phyloP scores from a whole-genome alignment of 805 yeast species.

The Pichia heedii region DNA sequence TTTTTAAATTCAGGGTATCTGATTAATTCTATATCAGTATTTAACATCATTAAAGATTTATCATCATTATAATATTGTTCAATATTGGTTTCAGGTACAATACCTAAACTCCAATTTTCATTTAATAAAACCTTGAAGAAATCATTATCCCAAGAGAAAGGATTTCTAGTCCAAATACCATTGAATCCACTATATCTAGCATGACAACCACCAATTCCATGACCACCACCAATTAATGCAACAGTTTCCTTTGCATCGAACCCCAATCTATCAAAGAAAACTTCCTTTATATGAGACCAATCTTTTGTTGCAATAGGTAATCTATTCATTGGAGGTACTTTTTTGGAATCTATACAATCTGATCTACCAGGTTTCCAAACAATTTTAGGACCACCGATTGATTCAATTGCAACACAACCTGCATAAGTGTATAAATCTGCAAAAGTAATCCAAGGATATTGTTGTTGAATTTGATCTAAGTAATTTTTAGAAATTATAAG shows the following conservation, averaged over 20 bases:
- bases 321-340: conserved; percentile 58
- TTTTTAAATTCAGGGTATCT: conserved; percentile 48
- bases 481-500: conserved; percentile 48
- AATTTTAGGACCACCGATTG: conserved; percentile 67
- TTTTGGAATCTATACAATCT: conserved; percentile 40
- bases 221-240: conserved; percentile 69
- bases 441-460: conserved; percentile 62
- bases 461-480: conserved; percentile 44
- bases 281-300: conserved; percentile 52
- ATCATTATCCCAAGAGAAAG: conserved; percentile 34
- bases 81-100: conserved; percentile 35
- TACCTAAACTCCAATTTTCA: conserved; percentile 33
- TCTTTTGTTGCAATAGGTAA: conserved; percentile 67
- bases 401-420: conserved; percentile 73
- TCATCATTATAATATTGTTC: conserved; percentile 32
- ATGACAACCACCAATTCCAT: conserved; percentile 71
- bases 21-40: conserved; percentile 62
- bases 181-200: conserved; percentile 40
- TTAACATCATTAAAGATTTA: conserved; percentile 67
- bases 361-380: conserved; percentile 80
- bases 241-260: conserved; percentile 66
- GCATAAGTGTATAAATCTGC: conserved; percentile 78
- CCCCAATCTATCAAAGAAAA: conserved; percentile 53
- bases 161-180: conserved; percentile 39
- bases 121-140: conserved; percentile 38